Percentiles rank a stretch among this genome's conserved stretches.
Evolutionary conservation across 805 yeast species (phyloP).

Genomic region (Zygosaccharomyces bailii): DNA sequence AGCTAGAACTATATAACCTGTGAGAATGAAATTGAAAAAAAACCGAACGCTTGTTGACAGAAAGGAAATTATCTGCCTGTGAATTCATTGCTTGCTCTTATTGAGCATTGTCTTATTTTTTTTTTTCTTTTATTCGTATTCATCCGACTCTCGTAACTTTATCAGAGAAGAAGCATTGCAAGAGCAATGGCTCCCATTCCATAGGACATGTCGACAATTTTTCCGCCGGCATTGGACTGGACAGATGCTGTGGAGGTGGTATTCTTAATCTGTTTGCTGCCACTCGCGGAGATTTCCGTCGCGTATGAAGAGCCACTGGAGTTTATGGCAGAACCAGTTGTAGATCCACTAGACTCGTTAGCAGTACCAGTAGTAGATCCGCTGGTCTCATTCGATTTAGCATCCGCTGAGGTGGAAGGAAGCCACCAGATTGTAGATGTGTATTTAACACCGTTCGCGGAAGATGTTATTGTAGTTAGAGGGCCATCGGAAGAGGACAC

Average conservation of each 20-base stretch:
- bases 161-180: conserved; percentile 12
- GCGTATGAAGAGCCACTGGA: not conserved
- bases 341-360: not conserved
- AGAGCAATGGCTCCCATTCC: conserved; percentile 22
- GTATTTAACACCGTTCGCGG: conserved; percentile 24
- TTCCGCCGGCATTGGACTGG: conserved; percentile 15
- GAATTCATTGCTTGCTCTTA: too few species aligned
- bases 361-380: not conserved
- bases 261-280: not conserved
- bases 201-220: conserved; percentile 5
- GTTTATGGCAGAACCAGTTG: not conserved
- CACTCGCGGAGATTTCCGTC: not conserved
- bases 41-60: too few species aligned
- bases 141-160: not conserved
- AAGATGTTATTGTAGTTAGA: conserved; percentile 22
- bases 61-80: too few species aligned
- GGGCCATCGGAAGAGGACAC: conserved; percentile 22
- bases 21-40: too few species aligned
- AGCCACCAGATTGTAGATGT: conserved; percentile 35
- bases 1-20: too few species aligned
- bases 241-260: conserved; percentile 12
- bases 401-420: conserved; percentile 20
- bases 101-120: too few species aligned
- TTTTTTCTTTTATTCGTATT: not conserved
- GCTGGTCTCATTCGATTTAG: conserved; percentile 2